These are phyloP conservation scores for Tulasnella sp. DNA, from an alignment of 768 basidiomycete genomes.

Conservation along the genomic window DNA sequence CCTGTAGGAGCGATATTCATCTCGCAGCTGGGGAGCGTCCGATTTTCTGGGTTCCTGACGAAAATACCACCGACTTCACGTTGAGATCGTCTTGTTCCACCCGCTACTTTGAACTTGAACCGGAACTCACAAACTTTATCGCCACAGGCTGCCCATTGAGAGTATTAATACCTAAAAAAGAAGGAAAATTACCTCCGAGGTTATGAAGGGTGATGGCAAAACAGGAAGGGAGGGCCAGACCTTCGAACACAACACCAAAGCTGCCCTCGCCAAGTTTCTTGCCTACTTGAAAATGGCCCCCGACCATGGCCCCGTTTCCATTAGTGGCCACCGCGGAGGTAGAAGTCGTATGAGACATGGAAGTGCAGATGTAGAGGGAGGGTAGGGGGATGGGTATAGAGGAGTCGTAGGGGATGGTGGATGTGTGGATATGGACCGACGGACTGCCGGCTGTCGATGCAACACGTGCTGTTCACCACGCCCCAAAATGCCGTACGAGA, in stretches of 20 bases:
- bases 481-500: background rate
- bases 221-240: slow-evolving; percentile 38
- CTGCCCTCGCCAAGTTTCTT: slow-evolving; percentile 99
- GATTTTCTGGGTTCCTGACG: slow-evolving; percentile 89
- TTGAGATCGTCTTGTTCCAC: background rate
- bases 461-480: background rate
- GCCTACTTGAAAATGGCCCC: slow-evolving; percentile 56
- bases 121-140: slow-evolving; percentile 81
- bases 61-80: slow-evolving; percentile 13
- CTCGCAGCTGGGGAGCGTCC: slow-evolving; percentile 93
- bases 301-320: slow-evolving; percentile 29
- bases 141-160: slow-evolving; percentile 75
- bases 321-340: background rate
- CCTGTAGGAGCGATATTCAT: slow-evolving; percentile 96
- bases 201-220: slow-evolving; percentile 2
- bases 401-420: background rate
- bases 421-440: background rate
- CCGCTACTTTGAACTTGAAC: background rate
- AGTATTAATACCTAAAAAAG: slow-evolving; percentile 64
- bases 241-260: slow-evolving; percentile 97
- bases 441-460: background rate
- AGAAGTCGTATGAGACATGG: background rate
- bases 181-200: background rate
- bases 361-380: background rate
- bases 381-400: background rate